Base-by-base conservation (phyloP, 1,284 basidiomycete genomes). In the Heliocybe sulcata region DNA sequence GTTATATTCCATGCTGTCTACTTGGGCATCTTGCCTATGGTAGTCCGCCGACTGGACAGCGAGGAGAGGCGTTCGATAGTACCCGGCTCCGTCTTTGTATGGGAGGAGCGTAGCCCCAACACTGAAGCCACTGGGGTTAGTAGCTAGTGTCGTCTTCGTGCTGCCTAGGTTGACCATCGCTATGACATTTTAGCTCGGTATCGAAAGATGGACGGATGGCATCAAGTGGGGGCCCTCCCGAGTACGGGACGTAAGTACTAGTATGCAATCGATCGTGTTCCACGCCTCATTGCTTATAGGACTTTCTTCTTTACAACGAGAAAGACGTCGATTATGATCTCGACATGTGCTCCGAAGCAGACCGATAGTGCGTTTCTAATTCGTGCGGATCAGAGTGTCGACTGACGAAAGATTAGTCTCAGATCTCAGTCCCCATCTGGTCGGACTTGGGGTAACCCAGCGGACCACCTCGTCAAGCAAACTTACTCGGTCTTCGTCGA, bases 121-220 rank as follows among this genome's bases (percentile, higher is more conserved):
- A 69, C 71, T 25, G 47, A 49, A 29, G 47, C 47, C 11, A 49
- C 47, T 26, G 52, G 52, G 20, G 53, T 54, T 12, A 26, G 45
- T 54, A 22, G n/a, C 31, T 31, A 59, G 61, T 29, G 58, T 60
- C 2, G 59, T 60, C n/a, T 65, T 68, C 45, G 72, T 72, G 53
- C 67, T 67, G 20, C 67, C 68, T 23, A 72, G 70, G 11, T n/a
- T 22, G 12, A 29, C 19, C 42, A 4, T 42, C 11, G 27, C 38
- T 35, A 35, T 42, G 35, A 23, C 19, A 23, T 12, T 53, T n/a
- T 42, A 54, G 22, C 69, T 71, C 52, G 73, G 73, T 38, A 75
- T 75, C 29, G 72, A 75, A 54, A 65, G 73, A 2, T 75, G 74
- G 64, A 77, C 75, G 1, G 75, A 77, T 51, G 73, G 75, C 22